These are phyloP conservation scores for Ceratocystis smalleyi DNA, from an alignment of 2,329 filamentous ascomycete species.

Conservation along the genomic window DNA sequence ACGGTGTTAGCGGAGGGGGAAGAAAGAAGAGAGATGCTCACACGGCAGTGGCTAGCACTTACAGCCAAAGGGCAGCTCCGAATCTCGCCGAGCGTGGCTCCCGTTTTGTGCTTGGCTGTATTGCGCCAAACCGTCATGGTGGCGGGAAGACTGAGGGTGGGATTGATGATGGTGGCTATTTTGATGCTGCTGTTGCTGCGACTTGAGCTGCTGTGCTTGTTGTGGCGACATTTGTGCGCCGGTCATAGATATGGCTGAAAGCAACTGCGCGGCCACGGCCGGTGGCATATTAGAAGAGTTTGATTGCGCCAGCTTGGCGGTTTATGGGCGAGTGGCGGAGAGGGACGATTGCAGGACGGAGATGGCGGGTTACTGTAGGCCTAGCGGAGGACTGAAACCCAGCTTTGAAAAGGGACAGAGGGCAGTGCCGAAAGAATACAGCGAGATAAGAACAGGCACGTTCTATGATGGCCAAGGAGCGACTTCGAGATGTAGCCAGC, in stretches of 20 bases:
- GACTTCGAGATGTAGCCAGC: not conserved
- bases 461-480: not conserved
- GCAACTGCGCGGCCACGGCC: constrained; percentile 14
- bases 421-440: not conserved
- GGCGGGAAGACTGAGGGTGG: not conserved
- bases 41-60: constrained; percentile 25
- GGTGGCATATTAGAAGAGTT: constrained; percentile 8
- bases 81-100: constrained; percentile 26
- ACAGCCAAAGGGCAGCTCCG: constrained; percentile 51
- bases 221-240: constrained; percentile 5
- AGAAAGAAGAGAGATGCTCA: not conserved
- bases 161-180: not conserved
- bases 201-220: not conserved
- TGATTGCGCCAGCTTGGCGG: constrained; percentile 11
- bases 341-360: not conserved
- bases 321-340: not conserved
- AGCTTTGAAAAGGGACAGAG: not conserved
- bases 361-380: not conserved
- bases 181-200: not conserved
- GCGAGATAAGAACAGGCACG: not conserved
- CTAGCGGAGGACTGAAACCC: not conserved
- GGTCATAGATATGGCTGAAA: constrained; percentile 16
- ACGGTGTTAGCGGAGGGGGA: not conserved
- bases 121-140: not conserved
- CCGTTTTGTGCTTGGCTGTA: not conserved